Evolutionary conservation across 257 asterid genomes (phyloP), one percentile per base, ranked within the genome.

Genomic region (Solanum raphanifolium): DNA sequence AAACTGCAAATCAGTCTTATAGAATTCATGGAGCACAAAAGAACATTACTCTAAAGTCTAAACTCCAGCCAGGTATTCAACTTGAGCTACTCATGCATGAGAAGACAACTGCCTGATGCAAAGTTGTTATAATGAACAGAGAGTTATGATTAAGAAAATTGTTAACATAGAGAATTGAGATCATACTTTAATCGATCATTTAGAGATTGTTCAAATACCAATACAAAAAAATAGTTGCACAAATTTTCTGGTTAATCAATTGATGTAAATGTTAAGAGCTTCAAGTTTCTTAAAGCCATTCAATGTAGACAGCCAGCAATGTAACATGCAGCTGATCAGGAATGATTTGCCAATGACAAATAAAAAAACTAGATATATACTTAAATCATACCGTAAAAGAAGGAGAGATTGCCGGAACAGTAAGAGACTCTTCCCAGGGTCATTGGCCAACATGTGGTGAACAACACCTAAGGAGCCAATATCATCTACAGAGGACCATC

Each of bases 401-500:
- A 97, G 95, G 83, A 97, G 98, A 86, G 99, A 96, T 86, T 97
- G 98, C 71, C 99, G 90, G 89, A 97, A 97, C 88, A 94, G 90
- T 87, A 94, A 89, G 39, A 94, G 97, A 91, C 99, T 96, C 91
- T 93, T 97, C 83, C 98, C 96, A 2, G 98, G 98, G 87, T 94
- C 99, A 89, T 89, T 96, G 83, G 93, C 92, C 93, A 97, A 89
- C 99, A 97, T 95, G 87, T 97, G 99, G 73, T 96, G 99, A 25
- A 96, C 98, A 87, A 97, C 98, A 79, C 98, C 99, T 62, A 97
- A 87, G 86, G 99, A 97, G 72, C 99, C 99, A 88, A 96, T 92
- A 90, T 97, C 99, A 91, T 97, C 99, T 13, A 97, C 99, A 8
- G 92, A 91, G 2, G 99, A 97, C 99, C 99, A 97, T 86, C 96